Base-by-base conservation (phyloP, 179 eudicot genomes). In the Spergularia azorica region DNA sequence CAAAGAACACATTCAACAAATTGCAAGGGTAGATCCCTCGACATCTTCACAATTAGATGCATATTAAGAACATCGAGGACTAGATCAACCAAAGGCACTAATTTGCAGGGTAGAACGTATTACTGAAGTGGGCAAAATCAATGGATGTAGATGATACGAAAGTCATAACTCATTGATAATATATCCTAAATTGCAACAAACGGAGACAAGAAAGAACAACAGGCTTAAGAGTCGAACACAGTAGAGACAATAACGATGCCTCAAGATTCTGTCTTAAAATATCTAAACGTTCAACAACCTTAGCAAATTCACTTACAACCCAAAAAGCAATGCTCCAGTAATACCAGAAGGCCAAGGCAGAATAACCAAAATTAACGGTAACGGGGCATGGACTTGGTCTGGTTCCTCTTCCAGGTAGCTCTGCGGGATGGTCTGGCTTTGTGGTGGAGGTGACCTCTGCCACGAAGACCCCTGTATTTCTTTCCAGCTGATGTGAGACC, bases 401-500 rank as follows among this genome's bases (percentile, higher is more conserved):
- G 87, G 92, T 91, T 88, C 81, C 92, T 90, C 87, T 91, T 90
- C 96, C 94, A 90, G 77, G 90, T 91, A 10, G 94, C 94, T 73
- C 94, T 86, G 80, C 92, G 83, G 10, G 94, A 90, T 0, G 96
- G 96, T 36, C 94, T 80, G 41, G 82, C 83, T 80, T 91, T 87
- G 89, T 90, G 96, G 86, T 91, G 79, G 74, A 79, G 67, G 66
- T 91, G 96, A 4, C 96, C 94, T 62, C 76, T 91, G 32, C 94
- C 94, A 9, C 90, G 86, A 13, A 90, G 92, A 70, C 96, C 94
- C 64, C 94, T 91, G 94, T 87, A 84, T 66, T 88, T 88, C 88
- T 91, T 90, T 5, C 96, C 94, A 48, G 93, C 91, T 7, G 90
- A 90, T 14, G 93, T 90, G 63, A 90, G 90, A 41, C 90, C 93